phyloP scores from a whole-genome alignment of 202 grass and related monocot species.

The Schoenoplectus tabernaemontani region DNA sequence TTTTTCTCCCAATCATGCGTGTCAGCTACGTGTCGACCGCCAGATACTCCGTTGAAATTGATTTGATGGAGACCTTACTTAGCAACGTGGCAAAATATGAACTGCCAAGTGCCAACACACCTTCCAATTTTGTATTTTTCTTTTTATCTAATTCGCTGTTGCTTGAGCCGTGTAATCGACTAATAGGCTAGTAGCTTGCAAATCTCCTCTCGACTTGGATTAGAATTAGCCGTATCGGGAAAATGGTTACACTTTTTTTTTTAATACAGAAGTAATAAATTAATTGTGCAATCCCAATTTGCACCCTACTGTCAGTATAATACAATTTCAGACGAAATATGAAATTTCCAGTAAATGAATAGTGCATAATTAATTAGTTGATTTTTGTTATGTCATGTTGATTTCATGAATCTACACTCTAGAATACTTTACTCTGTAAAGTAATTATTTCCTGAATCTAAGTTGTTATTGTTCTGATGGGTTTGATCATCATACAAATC shows the following conservation, averaged over 20 bases:
- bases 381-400: too few relatives aligned
- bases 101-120: neutral
- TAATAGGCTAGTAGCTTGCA: neutral
- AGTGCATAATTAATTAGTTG: too few relatives aligned
- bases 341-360: too few relatives aligned
- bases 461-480: too few relatives aligned
- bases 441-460: too few relatives aligned
- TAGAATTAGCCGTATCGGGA: neutral
- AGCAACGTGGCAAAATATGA: conserved; percentile 1
- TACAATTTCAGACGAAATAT: too few relatives aligned
- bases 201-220: conserved; percentile 3
- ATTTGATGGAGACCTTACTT: neutral
- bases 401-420: too few relatives aligned
- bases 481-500: too few relatives aligned
- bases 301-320: neutral
- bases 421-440: too few relatives aligned
- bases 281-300: neutral
- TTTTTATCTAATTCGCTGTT: neutral
- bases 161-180: neutral
- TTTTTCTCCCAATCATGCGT: neutral
- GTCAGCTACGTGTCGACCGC: neutral
- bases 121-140: neutral
- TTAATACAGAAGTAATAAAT: neutral
- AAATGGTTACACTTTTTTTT: neutral
- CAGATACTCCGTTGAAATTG: neutral